These are phyloP conservation scores for Trametes cingulata DNA, from an alignment of 768 basidiomycete genomes.

Conservation along the genomic window DNA sequence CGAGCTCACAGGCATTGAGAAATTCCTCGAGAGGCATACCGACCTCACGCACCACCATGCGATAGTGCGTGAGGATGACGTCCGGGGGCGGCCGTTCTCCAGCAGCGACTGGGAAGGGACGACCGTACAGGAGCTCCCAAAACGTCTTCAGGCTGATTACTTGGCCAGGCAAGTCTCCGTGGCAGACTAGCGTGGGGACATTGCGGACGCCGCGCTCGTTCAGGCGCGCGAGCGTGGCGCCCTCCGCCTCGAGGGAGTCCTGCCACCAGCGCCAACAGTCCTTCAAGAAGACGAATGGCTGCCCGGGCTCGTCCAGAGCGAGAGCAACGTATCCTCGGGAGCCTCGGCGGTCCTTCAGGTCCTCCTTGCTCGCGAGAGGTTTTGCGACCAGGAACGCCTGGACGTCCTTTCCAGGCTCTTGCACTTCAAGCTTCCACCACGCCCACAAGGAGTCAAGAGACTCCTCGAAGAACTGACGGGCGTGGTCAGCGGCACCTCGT, in stretches of 20 bases:
- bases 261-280: not conserved
- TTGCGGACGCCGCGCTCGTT: not conserved
- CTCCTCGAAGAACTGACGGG: not conserved
- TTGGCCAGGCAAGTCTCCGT: not conserved
- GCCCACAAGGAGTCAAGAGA: not conserved
- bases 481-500: not conserved
- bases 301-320: not conserved
- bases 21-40: not conserved
- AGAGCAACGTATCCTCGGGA: constrained; percentile 1
- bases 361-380: not conserved
- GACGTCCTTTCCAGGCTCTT: no score
- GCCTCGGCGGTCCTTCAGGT: not conserved
- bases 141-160: not conserved
- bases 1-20: not conserved
- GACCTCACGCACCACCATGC: constrained; percentile 14
- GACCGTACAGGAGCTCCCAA: not conserved
- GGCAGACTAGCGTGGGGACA: not conserved
- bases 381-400: constrained; percentile 1
- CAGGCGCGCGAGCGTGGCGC: not conserved
- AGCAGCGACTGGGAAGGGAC: not conserved
- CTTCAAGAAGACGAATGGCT: not conserved
- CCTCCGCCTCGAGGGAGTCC: not conserved
- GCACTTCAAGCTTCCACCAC: not conserved
- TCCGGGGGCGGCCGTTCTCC: not conserved
- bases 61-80: constrained; percentile 3